Conservation (phyloP, 2,329 filamentous ascomycete species). For the Nemania serpens region DNA sequence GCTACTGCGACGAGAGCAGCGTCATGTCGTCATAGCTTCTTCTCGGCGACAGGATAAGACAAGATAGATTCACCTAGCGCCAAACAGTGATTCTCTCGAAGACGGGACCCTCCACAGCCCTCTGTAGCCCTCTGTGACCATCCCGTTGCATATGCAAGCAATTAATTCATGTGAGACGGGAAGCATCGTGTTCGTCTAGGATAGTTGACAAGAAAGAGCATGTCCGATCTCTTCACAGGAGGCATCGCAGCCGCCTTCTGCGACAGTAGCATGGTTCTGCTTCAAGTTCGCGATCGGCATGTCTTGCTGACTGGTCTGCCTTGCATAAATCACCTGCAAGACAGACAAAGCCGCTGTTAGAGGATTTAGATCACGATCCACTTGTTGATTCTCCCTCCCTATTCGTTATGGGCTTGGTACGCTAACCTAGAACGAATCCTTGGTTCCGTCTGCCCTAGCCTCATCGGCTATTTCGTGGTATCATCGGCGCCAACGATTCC, state of each 20-base stretch:
- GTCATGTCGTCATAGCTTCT: conserved; percentile 23
- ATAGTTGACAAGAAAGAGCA: not conserved
- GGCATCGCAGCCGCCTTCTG: conserved; percentile 18
- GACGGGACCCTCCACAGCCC: not conserved
- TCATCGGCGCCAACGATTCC: conserved; percentile 21
- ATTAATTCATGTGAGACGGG: conserved; percentile 25
- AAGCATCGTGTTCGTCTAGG: conserved; percentile 6
- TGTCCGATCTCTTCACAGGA: conserved; percentile 9
- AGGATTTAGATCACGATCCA: conserved; percentile 21
- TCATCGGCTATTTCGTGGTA: conserved; percentile 21
- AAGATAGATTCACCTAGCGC: not conserved
- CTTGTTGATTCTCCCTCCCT: conserved; percentile 4
- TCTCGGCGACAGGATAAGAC: not conserved
- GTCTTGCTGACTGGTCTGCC: conserved; percentile 18
- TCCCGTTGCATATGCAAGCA: conserved; percentile 30
- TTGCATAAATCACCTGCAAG: conserved; percentile 30
- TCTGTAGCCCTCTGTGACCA: conserved; percentile 19
- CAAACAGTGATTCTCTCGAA: too few relatives aligned
- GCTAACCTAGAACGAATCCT: conserved; percentile 1
- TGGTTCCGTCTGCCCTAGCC: conserved; percentile 11
- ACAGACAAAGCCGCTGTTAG: conserved; percentile 23
- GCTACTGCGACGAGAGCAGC: conserved; percentile 1
- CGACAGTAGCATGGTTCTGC: conserved; percentile 17
- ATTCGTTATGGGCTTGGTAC: not conserved
- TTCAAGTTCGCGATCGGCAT: conserved; percentile 1